phyloP scores from a whole-genome alignment of 2,329 filamentous ascomycete species.

The Epichloe gansuensis region DNA sequence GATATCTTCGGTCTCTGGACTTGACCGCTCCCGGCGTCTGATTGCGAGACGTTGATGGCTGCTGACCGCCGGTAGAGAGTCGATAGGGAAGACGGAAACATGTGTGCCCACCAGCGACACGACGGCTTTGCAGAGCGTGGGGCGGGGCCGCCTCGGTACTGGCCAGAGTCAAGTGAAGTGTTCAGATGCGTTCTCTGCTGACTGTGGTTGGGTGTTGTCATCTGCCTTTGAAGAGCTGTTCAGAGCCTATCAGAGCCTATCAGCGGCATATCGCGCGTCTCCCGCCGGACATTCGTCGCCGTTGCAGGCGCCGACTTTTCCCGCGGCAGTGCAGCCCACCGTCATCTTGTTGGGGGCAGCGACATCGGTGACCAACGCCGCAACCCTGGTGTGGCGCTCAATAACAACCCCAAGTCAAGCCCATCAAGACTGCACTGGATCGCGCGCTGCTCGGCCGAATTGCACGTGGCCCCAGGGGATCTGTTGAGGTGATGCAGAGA shows the following conservation, averaged over 20 bases:
- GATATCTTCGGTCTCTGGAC: background rate
- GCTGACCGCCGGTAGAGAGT: too few species aligned
- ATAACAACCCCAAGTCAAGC: background rate
- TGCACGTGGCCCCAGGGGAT: background rate
- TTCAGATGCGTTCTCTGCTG: background rate
- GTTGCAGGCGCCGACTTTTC: constrained; percentile 1
- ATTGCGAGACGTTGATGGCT: too few species aligned
- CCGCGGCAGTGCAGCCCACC: background rate
- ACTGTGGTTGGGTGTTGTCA: background rate
- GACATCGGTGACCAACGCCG: background rate
- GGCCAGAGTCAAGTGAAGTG: background rate
- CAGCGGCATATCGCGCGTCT: background rate
- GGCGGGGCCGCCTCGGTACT: constrained; percentile 3
- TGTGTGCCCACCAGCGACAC: background rate
- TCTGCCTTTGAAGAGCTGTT: too few species aligned
- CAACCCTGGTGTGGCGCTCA: too few species aligned
- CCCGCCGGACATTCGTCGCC: background rate
- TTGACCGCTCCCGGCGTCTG: too few species aligned
- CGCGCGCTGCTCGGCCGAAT: background rate
- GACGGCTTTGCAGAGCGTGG: background rate
- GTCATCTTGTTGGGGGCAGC: constrained; percentile 1
- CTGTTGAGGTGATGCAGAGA: background rate
- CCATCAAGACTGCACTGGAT: background rate
- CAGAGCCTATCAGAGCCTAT: too few species aligned
- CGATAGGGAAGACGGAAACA: background rate